These are phyloP conservation scores for Chalaropsis thielavioides DNA, from an alignment of 2,329 filamentous ascomycete genomes.

Conservation along the genomic window DNA sequence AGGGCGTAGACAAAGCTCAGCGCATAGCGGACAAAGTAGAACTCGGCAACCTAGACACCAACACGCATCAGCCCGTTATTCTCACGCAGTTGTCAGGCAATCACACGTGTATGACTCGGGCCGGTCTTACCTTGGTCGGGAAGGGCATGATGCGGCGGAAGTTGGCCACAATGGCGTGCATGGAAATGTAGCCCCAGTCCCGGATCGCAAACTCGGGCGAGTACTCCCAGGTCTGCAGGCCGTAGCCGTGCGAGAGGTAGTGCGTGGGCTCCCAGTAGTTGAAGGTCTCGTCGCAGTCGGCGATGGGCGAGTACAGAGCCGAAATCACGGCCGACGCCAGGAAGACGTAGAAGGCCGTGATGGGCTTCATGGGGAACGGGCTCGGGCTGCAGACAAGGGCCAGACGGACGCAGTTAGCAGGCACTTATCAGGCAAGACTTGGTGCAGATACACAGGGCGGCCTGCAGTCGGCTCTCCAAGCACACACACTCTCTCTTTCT, in stretches of 20 bases:
- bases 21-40: constrained; percentile 69
- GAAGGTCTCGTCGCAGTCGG: constrained; percentile 97
- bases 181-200: constrained; percentile 77
- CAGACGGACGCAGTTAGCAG: neutral
- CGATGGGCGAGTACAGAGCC: constrained; percentile 74
- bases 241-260: constrained; percentile 83
- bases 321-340: constrained; percentile 58
- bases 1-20: constrained; percentile 65
- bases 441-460: neutral
- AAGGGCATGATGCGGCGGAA: constrained; percentile 49
- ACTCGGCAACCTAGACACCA: constrained; percentile 45
- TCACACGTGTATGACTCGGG: neutral
- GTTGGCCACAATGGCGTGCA: constrained; percentile 63
- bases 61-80: neutral
- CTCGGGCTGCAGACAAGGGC: constrained; percentile 1
- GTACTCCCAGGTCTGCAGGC: constrained; percentile 97
- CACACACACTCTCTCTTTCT: constrained; percentile 32
- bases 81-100: no score
- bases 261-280: constrained; percentile 98
- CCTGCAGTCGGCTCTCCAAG: neutral
- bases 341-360: constrained; percentile 69
- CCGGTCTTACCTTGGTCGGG: constrained; percentile 38
- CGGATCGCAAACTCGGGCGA: constrained; percentile 88
- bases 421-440: neutral
- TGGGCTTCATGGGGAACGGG: constrained; percentile 45